A percentile compares a stretch with the other conserved stretches of the same genome.
Conservation (phyloP, 208 protist species). For the Lotmaria passim region DNA sequence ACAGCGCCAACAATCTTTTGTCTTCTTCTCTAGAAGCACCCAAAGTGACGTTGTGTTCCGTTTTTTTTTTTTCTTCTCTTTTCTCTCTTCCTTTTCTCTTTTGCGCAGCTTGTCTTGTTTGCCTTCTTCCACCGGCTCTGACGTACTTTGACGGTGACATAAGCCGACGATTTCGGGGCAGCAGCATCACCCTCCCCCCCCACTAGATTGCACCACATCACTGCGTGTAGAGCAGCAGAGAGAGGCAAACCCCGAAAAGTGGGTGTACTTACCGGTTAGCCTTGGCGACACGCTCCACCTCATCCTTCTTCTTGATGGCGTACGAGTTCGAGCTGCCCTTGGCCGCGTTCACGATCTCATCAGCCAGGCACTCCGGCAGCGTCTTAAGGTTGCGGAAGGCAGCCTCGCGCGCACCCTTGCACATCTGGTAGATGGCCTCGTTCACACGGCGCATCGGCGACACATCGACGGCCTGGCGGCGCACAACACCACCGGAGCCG, state of each 20-base stretch:
- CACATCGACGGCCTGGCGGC: slow-evolving; percentile 99
- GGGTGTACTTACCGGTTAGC: slow-evolving; percentile 56
- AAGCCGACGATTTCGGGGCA: slow-evolving; percentile 3
- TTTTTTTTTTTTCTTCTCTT: too few species aligned
- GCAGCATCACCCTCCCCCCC: too few species aligned
- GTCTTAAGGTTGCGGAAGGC: slow-evolving; percentile 99
- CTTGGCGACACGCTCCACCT: slow-evolving; percentile 99
- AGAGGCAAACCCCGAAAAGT: neutral
- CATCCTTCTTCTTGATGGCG: slow-evolving; percentile 99
- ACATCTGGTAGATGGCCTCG: slow-evolving; percentile 98
- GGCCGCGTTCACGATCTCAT: slow-evolving; percentile 99
- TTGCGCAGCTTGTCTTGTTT: too few species aligned
- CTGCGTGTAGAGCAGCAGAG: neutral
- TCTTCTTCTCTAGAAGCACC: too few species aligned
- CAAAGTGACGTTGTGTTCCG: too few species aligned
- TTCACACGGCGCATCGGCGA: slow-evolving; percentile 99
- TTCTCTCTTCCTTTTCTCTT: neutral
- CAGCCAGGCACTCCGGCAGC: slow-evolving; percentile 99
- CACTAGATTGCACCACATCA: neutral
- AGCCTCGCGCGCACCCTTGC: slow-evolving; percentile 97
- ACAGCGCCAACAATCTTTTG: too few species aligned
- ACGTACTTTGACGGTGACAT: neutral
- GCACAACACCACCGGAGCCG: slow-evolving; percentile 99
- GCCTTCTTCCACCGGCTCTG: too few species aligned
- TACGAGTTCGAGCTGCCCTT: slow-evolving; percentile 99